Evolutionary conservation across 2,329 filamentous ascomycete species (phyloP).

Genomic region (Exophiala aquamarina): DNA sequence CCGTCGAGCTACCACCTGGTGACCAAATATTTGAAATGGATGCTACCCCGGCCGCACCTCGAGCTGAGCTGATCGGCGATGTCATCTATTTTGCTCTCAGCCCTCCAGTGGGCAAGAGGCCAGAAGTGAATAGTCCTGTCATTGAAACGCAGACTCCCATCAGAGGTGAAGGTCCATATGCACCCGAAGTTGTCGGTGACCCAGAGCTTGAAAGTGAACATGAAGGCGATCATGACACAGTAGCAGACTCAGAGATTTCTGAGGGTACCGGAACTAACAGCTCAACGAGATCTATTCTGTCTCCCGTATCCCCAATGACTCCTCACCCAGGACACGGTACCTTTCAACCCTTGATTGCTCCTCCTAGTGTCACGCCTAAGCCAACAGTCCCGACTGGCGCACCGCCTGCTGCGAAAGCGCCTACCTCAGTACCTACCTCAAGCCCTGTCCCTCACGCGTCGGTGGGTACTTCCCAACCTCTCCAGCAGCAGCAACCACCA

Average conservation of each 20-base stretch:
- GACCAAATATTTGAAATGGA: slow-evolving; percentile 39
- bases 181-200: slow-evolving; percentile 24
- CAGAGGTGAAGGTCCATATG: slow-evolving; percentile 28
- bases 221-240: slow-evolving; percentile 14
- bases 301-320: slow-evolving; percentile 21
- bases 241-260: slow-evolving; percentile 19
- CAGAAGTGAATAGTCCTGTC: slow-evolving; percentile 27
- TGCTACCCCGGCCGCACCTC: slow-evolving; percentile 35
- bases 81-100: slow-evolving; percentile 34
- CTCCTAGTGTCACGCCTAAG: neutral
- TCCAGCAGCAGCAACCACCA: neutral
- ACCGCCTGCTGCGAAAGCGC: neutral
- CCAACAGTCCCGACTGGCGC: neutral
- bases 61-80: slow-evolving; percentile 39
- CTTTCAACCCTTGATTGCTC: slow-evolving; percentile 15
- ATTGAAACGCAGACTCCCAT: slow-evolving; percentile 20
- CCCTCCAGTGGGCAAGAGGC: slow-evolving; percentile 36
- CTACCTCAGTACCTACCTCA: neutral
- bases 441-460: neutral
- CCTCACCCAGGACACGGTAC: slow-evolving; percentile 8
- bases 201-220: slow-evolving; percentile 1
- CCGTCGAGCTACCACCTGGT: slow-evolving; percentile 36
- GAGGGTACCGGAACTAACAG: slow-evolving; percentile 25
- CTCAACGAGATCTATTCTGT: slow-evolving; percentile 18
- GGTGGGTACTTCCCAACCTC: neutral